These are phyloP conservation scores for Clavispora asparagi DNA, from an alignment of 805 yeast species.

Conservation along the genomic window DNA sequence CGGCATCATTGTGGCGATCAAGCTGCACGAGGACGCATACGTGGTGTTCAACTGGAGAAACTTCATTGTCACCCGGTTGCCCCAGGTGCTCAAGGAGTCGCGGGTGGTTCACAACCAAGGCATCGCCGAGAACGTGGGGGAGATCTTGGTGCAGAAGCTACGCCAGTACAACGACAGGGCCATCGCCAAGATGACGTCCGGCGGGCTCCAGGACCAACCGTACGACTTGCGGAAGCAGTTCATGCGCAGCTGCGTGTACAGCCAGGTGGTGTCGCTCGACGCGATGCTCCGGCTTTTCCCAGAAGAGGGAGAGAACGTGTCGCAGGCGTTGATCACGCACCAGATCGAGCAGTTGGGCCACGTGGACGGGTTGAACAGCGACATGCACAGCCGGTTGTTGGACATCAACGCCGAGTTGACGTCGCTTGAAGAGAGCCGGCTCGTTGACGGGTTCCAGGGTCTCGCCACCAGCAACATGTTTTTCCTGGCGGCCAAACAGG, in stretches of 20 bases:
- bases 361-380: conserved; percentile 7
- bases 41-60: conserved; percentile 31
- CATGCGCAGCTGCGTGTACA: conserved; percentile 26
- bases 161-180: conserved; percentile 1
- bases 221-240: conserved; percentile 25
- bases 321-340: conserved; percentile 20
- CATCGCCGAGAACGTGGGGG: conserved; percentile 1
- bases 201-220: conserved; percentile 11
- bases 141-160: conserved; percentile 4
- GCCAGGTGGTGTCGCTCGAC: conserved; percentile 21
- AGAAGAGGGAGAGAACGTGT: conserved; percentile 18
- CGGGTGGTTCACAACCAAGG: conserved; percentile 5
- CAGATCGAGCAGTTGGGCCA: conserved; percentile 22
- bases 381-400: conserved; percentile 27
- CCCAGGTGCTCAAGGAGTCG: conserved; percentile 18
- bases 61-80: conserved; percentile 27
- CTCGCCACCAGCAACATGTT: conserved; percentile 12
- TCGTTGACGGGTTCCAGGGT: conserved; percentile 22
- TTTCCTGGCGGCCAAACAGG: conserved; percentile 17
- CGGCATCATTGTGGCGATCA: conserved; percentile 16
- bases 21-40: conserved; percentile 18
- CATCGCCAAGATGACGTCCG: conserved; percentile 4
- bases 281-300: conserved; percentile 25
- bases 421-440: conserved; percentile 35
- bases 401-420: conserved; percentile 35